These are phyloP conservation scores for Achlya hypogyna DNA, from an alignment of 352 stramenopile genomes.

Conservation along the genomic window DNA sequence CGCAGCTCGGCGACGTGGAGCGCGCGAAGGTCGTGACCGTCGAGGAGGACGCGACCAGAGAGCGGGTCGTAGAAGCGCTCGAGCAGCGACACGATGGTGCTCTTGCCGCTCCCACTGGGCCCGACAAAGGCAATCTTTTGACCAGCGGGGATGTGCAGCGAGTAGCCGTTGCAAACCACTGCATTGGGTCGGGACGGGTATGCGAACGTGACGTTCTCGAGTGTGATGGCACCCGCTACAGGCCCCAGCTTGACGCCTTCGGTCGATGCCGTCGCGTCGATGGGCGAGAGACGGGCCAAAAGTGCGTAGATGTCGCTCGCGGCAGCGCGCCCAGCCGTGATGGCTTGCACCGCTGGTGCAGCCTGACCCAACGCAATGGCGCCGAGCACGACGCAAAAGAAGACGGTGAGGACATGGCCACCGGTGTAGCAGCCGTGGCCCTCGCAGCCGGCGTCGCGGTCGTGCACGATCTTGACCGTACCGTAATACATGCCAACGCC, in stretches of 20 bases:
- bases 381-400: conserved; percentile 60
- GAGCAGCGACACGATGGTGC: conserved; percentile 29
- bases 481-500: conserved; percentile 29
- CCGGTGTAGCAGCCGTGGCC: conserved; percentile 46
- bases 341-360: conserved; percentile 45
- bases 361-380: conserved; percentile 65
- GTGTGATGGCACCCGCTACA: conserved; percentile 29
- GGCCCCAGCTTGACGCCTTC: conserved; percentile 21
- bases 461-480: conserved; percentile 45
- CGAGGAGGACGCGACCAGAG: conserved; percentile 25
- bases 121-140: conserved; percentile 34
- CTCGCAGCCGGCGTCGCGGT: conserved; percentile 37
- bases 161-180: conserved; percentile 27
- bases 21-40: conserved; percentile 27
- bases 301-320: conserved; percentile 55
- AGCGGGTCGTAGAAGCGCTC: conserved; percentile 39
- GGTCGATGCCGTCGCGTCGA: background rate
- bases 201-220: conserved; percentile 34
- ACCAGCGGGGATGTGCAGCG: conserved; percentile 27
- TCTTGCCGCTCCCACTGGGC: conserved; percentile 31
- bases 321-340: conserved; percentile 45
- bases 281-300: conserved; percentile 28
- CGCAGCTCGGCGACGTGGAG: conserved; percentile 35
- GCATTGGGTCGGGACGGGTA: conserved; percentile 31
- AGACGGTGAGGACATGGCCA: conserved; percentile 56